Evolutionary conservation across 805 yeast species (phyloP).

Genomic region (Saccharomycopsis fodiens): DNA sequence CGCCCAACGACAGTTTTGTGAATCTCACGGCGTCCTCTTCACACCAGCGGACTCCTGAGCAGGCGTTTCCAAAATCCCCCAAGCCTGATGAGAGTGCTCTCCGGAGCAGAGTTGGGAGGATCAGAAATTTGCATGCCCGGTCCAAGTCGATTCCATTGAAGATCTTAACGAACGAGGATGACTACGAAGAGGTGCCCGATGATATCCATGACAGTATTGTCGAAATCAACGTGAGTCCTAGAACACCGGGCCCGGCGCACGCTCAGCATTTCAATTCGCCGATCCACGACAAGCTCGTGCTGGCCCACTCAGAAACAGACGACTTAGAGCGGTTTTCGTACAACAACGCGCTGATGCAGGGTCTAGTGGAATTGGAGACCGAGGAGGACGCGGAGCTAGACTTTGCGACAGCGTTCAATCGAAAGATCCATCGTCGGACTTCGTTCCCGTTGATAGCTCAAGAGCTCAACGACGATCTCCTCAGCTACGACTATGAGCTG

Average conservation of each 20-base stretch:
- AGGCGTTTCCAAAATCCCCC: neutral
- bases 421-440: slow-evolving; percentile 28
- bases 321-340: neutral
- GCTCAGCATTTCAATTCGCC: neutral
- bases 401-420: slow-evolving; percentile 20
- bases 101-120: slow-evolving; percentile 25
- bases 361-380: slow-evolving; percentile 6
- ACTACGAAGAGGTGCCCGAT: slow-evolving; percentile 5
- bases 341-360: slow-evolving; percentile 13
- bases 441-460: slow-evolving; percentile 32
- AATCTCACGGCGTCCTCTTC: neutral
- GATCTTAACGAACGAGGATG: slow-evolving; percentile 10
- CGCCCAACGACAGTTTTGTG: neutral
- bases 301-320: neutral
- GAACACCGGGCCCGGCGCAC: neutral
- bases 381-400: neutral
- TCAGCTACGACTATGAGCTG: slow-evolving; percentile 25
- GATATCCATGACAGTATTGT: slow-evolving; percentile 1
- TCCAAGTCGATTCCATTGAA: slow-evolving; percentile 11
- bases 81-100: slow-evolving; percentile 12
- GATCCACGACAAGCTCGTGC: neutral
- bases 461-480: slow-evolving; percentile 28
- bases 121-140: slow-evolving; percentile 20
- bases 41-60: neutral
- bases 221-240: slow-evolving; percentile 1